Evolutionary conservation across 1,284 basidiomycete species (phyloP).

Genomic region (Trametes sp.): DNA sequence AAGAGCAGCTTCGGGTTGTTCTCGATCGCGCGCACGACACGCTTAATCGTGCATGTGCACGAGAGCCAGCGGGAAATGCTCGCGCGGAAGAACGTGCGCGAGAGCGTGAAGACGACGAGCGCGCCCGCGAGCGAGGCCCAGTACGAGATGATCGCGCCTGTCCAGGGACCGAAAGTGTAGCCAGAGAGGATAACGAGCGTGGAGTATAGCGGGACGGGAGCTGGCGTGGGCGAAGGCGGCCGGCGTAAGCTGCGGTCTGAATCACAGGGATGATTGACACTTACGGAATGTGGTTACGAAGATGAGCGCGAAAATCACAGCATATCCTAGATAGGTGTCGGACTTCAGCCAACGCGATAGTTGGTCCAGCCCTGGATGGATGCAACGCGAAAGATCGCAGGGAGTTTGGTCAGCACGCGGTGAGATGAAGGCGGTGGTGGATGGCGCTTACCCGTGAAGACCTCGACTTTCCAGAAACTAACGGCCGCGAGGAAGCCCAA

Average conservation of each 20-base stretch:
- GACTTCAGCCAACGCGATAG: constrained; percentile 75
- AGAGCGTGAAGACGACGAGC: constrained; percentile 78
- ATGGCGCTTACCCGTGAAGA: constrained; percentile 68
- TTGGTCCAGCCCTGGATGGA: constrained; percentile 66
- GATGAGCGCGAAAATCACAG: constrained; percentile 77
- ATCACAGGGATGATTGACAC: constrained; percentile 43
- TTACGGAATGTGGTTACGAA: constrained; percentile 85
- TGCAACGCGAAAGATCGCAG: constrained; percentile 7
- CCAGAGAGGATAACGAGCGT: constrained; percentile 88
- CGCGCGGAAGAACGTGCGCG: constrained; percentile 74
- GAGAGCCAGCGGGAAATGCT: constrained; percentile 77
- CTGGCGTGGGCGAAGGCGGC: constrained; percentile 44
- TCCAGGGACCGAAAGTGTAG: constrained; percentile 85
- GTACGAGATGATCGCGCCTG: constrained; percentile 84
- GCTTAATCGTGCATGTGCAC: constrained; percentile 68
- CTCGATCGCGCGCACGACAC: constrained; percentile 88
- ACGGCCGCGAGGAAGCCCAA: constrained; percentile 75
- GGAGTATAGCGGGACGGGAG: constrained; percentile 87
- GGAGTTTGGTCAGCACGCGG: constrained; percentile 8
- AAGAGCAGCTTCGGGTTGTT: constrained; percentile 85
- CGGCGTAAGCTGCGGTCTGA: constrained; percentile 29
- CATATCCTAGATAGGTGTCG: constrained; percentile 72
- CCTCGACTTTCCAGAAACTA: constrained; percentile 74
- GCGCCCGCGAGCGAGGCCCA: constrained; percentile 85
- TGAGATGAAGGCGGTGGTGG: constrained; percentile 4